These are phyloP conservation scores for Hymenoscyphus infarciens DNA, from an alignment of 2,329 filamentous ascomycete genomes.

Conservation along the genomic window DNA sequence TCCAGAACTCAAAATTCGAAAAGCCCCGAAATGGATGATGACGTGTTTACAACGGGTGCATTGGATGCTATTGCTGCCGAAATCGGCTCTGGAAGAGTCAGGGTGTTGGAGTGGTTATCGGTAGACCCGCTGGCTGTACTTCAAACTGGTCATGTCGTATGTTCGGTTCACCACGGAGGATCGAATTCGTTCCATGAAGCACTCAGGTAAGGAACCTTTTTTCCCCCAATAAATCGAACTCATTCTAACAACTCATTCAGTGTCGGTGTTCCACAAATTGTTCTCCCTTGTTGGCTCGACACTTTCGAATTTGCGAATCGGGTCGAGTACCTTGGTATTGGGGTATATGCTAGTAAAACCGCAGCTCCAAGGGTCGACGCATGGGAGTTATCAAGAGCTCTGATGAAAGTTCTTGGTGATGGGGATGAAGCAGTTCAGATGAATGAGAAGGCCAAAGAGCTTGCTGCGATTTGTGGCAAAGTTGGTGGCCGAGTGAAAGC, in stretches of 20 bases:
- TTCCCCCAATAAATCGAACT: not conserved
- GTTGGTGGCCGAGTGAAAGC: constrained; percentile 22
- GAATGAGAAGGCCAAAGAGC: constrained; percentile 20
- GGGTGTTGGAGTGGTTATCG: constrained; percentile 41
- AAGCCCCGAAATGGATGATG: not conserved
- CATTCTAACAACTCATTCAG: constrained; percentile 26
- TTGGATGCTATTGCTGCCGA: constrained; percentile 16
- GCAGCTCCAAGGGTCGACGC: constrained; percentile 20
- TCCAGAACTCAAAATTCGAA: not conserved
- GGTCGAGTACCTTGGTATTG: constrained; percentile 43
- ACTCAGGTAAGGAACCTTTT: constrained; percentile 35
- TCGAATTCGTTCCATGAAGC: constrained; percentile 44
- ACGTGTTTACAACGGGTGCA: not conserved
- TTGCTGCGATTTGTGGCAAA: constrained; percentile 16
- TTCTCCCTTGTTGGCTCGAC: constrained; percentile 47
- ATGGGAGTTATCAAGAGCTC: constrained; percentile 19
- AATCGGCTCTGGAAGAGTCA: constrained; percentile 31
- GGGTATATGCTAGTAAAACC: constrained; percentile 27
- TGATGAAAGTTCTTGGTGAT: constrained; percentile 22
- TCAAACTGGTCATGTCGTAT: constrained; percentile 36
- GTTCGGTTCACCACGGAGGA: constrained; percentile 41
- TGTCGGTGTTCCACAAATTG: constrained; percentile 43
- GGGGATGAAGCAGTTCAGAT: constrained; percentile 17
- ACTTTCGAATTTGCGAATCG: constrained; percentile 43
- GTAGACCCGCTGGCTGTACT: constrained; percentile 39